Percentiles rank a stretch among this genome's conserved stretches.
phyloP scores from a whole-genome alignment of 202 grass and related monocot genomes.

The Musa balbisiana region DNA sequence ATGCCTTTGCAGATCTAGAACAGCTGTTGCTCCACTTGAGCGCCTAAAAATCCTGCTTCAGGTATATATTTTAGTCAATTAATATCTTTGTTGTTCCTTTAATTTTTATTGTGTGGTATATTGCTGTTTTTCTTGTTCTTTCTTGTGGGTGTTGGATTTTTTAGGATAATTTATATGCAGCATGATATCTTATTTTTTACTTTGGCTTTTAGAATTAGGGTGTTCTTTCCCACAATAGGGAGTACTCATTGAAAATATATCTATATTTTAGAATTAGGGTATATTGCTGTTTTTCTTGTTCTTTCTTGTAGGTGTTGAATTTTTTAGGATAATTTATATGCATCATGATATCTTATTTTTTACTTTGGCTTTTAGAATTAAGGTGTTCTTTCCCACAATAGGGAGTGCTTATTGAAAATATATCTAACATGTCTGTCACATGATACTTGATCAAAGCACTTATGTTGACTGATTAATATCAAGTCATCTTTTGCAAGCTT shows the following conservation, averaged over 20 bases:
- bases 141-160: not conserved
- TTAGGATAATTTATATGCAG: not conserved
- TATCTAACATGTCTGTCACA: too few relatives aligned
- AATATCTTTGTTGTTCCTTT: not conserved
- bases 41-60: slow-evolving; percentile 1
- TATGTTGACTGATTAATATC: too few relatives aligned
- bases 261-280: too few relatives aligned
- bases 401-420: too few relatives aligned
- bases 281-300: not conserved
- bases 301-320: not conserved
- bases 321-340: not conserved
- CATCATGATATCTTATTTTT: not conserved
- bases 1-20: slow-evolving; percentile 3
- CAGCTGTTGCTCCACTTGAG: slow-evolving; percentile 2
- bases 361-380: too few relatives aligned
- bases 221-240: too few relatives aligned
- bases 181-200: not conserved
- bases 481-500: too few relatives aligned
- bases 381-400: too few relatives aligned
- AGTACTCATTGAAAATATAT: too few relatives aligned
- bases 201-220: too few relatives aligned
- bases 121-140: not conserved
- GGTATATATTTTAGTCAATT: not conserved
- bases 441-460: too few relatives aligned
- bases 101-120: not conserved